phyloP scores from a whole-genome alignment of 2,329 filamentous ascomycete genomes.

The Tolypocladium album region DNA sequence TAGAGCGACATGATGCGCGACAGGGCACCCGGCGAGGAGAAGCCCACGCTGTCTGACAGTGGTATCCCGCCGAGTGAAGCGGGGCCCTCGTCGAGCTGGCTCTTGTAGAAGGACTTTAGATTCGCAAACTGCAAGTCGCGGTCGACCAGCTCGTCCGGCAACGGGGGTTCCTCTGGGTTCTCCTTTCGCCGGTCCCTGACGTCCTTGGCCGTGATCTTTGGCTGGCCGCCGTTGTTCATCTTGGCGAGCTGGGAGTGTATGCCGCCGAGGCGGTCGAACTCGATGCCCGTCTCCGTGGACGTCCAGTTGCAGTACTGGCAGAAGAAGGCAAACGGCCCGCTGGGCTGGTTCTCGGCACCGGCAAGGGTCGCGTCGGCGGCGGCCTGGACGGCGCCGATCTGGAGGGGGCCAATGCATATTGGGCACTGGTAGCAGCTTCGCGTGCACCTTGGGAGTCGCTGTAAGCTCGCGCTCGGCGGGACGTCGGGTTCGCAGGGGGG shows the following conservation, averaged over 20 bases:
- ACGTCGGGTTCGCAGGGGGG: neutral
- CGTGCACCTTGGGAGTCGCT: conserved; percentile 53
- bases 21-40: conserved; percentile 69
- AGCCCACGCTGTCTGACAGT: conserved; percentile 31
- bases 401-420: conserved; percentile 70
- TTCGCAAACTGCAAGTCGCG: conserved; percentile 63
- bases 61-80: conserved; percentile 38
- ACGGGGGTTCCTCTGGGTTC: conserved; percentile 22
- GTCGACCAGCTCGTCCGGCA: conserved; percentile 39
- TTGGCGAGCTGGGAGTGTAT: conserved; percentile 72
- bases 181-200: conserved; percentile 41
- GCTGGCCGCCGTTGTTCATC: conserved; percentile 50
- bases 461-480: conserved; percentile 5
- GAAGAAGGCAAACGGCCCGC: conserved; percentile 61
- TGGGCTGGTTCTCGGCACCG: conserved; percentile 24
- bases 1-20: conserved; percentile 89
- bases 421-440: conserved; percentile 95
- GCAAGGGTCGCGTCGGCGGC: conserved; percentile 33
- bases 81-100: conserved; percentile 58
- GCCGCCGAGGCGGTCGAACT: conserved; percentile 80
- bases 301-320: conserved; percentile 94
- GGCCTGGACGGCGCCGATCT: conserved; percentile 60
- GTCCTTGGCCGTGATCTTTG: conserved; percentile 38
- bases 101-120: conserved; percentile 71
- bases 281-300: conserved; percentile 77